These are phyloP conservation scores for Picea sitchensis DNA, from an alignment of 75 land plant species.

Conservation along the genomic window DNA sequence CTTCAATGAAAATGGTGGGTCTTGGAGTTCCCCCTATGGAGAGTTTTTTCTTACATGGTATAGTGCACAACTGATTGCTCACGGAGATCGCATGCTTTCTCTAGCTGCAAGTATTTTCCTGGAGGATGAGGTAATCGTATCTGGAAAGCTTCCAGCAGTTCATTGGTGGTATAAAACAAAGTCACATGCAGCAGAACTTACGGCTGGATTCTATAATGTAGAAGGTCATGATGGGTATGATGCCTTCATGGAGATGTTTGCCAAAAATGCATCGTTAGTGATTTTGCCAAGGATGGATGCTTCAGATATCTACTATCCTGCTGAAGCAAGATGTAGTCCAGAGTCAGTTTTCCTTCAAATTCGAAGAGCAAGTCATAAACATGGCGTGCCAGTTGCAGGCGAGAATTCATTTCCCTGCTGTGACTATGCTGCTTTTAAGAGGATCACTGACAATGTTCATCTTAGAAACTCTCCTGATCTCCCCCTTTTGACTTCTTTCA, in stretches of 20 bases:
- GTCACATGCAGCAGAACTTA: conserved; percentile 62
- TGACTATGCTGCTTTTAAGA: conserved; percentile 28
- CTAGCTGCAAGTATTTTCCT: conserved; percentile 40
- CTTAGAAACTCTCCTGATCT: conserved; percentile 5
- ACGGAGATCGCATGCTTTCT: conserved; percentile 60
- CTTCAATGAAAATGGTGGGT: conserved; percentile 58
- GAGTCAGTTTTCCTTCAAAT: conserved; percentile 56
- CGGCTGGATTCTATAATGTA: conserved; percentile 72
- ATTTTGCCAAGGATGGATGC: conserved; percentile 80
- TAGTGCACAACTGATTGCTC: conserved; percentile 48
- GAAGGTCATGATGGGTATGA: conserved; percentile 59
- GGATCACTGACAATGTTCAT: conserved; percentile 41
- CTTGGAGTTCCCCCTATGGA: conserved; percentile 73
- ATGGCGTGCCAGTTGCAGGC: conserved; percentile 58
- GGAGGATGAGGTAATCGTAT: conserved; percentile 24
- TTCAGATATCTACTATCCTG: conserved; percentile 32
- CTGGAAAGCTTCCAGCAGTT: conserved; percentile 56
- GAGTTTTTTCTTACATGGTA: conserved; percentile 85
- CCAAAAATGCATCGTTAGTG: conserved; percentile 47
- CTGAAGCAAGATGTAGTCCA: conserved; percentile 35
- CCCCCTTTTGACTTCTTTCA: conserved; percentile 40
- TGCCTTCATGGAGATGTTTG: conserved; percentile 54
- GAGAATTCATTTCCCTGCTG: conserved; percentile 57
- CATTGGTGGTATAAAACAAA: conserved; percentile 58
- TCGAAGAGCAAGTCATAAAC: conserved; percentile 44